phyloP scores from a whole-genome alignment of 2,329 filamentous ascomycete species.

The Cladosporium sp. region DNA sequence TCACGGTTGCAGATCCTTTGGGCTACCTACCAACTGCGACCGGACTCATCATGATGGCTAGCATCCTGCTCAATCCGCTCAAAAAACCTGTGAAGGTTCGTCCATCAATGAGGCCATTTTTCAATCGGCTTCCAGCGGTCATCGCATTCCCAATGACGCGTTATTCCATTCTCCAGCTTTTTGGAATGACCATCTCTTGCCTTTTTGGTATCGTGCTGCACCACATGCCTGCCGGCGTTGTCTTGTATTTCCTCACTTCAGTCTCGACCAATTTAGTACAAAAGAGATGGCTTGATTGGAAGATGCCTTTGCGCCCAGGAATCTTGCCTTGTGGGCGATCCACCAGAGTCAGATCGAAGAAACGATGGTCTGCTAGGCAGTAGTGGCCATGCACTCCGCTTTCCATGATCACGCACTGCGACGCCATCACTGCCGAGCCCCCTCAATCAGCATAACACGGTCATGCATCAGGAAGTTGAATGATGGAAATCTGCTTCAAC shows the following conservation, averaged over 20 bases:
- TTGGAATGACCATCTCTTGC: conserved; percentile 28
- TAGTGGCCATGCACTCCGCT: no score
- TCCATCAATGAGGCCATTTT: background rate
- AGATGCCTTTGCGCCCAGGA: conserved; percentile 21
- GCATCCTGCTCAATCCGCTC: conserved; percentile 32
- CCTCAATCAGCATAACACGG: no score
- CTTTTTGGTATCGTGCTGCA: conserved; percentile 31
- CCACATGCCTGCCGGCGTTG: conserved; percentile 36
- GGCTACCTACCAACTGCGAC: conserved; percentile 46
- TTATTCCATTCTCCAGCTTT: conserved; percentile 18
- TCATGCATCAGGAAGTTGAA: no score
- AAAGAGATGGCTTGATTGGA: conserved; percentile 22
- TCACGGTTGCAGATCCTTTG: conserved; percentile 50
- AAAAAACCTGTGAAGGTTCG: background rate
- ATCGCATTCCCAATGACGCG: background rate
- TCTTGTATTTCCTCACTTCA: conserved; percentile 35
- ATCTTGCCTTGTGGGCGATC: conserved; percentile 25
- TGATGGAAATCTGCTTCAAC: no score
- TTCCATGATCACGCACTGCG: no score
- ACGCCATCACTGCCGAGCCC: no score
- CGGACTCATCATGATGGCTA: conserved; percentile 45
- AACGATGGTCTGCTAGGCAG: conserved; percentile 8
- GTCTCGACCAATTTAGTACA: conserved; percentile 18
- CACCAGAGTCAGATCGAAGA: conserved; percentile 22
- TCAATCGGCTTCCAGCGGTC: background rate